Conservation (phyloP, 2,329 filamentous ascomycete genomes). For the Exophiala xenobiotica region DNA sequence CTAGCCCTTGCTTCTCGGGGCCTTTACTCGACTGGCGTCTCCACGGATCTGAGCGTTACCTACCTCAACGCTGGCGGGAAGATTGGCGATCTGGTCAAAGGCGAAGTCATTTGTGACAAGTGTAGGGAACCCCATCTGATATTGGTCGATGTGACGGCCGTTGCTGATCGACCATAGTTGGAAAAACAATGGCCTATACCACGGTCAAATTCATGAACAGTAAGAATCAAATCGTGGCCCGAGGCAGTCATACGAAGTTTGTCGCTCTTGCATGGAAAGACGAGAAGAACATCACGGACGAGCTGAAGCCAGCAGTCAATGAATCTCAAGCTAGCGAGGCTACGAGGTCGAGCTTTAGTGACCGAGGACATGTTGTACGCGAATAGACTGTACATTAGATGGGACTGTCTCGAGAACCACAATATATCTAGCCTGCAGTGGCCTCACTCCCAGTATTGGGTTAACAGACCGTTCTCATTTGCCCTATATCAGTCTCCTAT, state of each 20-base stretch:
- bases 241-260: constrained; percentile 68
- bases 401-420: constrained; percentile 47
- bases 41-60: constrained; percentile 65
- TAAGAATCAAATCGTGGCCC: constrained; percentile 60
- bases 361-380: not conserved
- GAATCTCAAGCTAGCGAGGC: constrained; percentile 24
- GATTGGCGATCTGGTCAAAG: constrained; percentile 59
- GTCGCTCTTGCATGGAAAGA: constrained; percentile 62
- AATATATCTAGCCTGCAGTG: constrained; percentile 38
- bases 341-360: constrained; percentile 16
- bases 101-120: constrained; percentile 65
- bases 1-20: constrained; percentile 65
- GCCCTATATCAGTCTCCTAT: too few relatives aligned
- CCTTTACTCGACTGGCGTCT: constrained; percentile 65
- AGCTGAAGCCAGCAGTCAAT: constrained; percentile 46
- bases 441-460: too few relatives aligned
- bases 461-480: too few relatives aligned
- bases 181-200: constrained; percentile 65
- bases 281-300: constrained; percentile 60
- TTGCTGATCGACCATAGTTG: constrained; percentile 45
- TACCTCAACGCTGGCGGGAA: constrained; percentile 64
- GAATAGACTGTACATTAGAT: constrained; percentile 4
- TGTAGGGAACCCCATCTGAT: constrained; percentile 43
- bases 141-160: not conserved
- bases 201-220: constrained; percentile 61